Base-by-base conservation (phyloP, 495 filamentous ascomycete genomes). In the Tuber borchii region DNA sequence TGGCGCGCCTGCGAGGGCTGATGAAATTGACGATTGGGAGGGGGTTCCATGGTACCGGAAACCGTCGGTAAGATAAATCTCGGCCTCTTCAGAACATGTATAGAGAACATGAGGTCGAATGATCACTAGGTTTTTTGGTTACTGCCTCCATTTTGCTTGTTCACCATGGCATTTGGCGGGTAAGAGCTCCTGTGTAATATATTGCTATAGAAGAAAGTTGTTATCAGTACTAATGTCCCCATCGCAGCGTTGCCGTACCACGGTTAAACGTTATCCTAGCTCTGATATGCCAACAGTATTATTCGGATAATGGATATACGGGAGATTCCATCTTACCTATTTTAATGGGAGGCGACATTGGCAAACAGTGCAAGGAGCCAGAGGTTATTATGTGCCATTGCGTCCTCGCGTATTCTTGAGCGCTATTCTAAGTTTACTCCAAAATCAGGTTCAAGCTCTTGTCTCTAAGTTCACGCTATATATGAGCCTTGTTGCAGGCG, bases 111-210 rank as follows among this genome's bases (percentile, higher is more conserved):
- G 56, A 73, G 34, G 42, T 69, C 51, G 48, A 74, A 69, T 45
- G 68, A 75, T 79, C 65, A 80, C 51, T 73, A 97, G 93, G 88
- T 97, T 48, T 93, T 87, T 83, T 99, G 94, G 93, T 85, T 99
- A 22, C 79, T 99, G 16, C 89, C 88, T 0, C 91, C 92, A 6
- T 93, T 92, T 83, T 85, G 91, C 39, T 81, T 96, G 10, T 93
- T 90, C 82, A 91, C 92, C 0, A 85, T 97, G 68, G 94, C 93
- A 0, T 93, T 93, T 81, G 95, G 95, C 34, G 74, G 94, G 92
- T 77, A 87, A 91, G 39, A 84, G 92, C 4, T 92, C 14, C 56
- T 31, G 56, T 16, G 2, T 34, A 16, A 65, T 65, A 16, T 61
- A 65, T 65, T 56, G 14, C 12, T 4, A 65, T 17, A 8, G 56